Conservation (phyloP, 805 yeast species). For the Candida takata region DNA sequence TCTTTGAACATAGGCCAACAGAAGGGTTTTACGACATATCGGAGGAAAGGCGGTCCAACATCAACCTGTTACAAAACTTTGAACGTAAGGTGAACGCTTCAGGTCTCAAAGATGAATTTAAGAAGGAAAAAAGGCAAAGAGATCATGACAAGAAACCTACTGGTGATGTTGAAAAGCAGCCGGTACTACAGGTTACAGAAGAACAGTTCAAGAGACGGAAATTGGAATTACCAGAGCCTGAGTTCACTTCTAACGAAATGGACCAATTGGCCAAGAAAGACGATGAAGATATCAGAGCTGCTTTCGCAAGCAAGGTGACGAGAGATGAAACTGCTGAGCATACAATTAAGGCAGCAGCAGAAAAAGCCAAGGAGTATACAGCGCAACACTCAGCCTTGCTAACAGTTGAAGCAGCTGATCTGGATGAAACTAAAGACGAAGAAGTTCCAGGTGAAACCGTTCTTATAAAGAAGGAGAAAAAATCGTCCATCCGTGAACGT, state of each 20-base stretch:
- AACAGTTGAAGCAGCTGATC: conserved; percentile 15
- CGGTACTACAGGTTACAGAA: conserved; percentile 4
- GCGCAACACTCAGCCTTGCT: conserved; percentile 29
- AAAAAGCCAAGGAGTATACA: conserved; percentile 32
- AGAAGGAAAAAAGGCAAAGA: conserved; percentile 26
- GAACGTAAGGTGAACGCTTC: conserved; percentile 33
- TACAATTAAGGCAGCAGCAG: conserved; percentile 27
- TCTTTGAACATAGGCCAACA: conserved; percentile 65
- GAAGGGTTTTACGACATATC: conserved; percentile 62
- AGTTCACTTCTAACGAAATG: conserved; percentile 14
- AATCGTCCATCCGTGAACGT: conserved; percentile 13
- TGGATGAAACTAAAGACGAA: conserved; percentile 4
- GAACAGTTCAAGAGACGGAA: conserved; percentile 13
- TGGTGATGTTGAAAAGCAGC: conserved; percentile 18
- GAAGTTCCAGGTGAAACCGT: background rate
- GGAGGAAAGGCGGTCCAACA: conserved; percentile 46
- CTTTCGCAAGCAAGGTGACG: conserved; percentile 6
- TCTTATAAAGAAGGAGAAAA: background rate
- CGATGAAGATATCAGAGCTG: conserved; percentile 8
- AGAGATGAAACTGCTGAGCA: conserved; percentile 7
- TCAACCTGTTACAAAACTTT: conserved; percentile 33
- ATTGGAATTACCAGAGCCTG: conserved; percentile 31
- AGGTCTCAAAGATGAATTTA: conserved; percentile 37
- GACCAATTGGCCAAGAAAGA: conserved; percentile 11
- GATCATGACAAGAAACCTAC: conserved; percentile 20